These are phyloP conservation scores for Termitomyces sp. DNA, from an alignment of 1,284 basidiomycete species.

Conservation along the genomic window DNA sequence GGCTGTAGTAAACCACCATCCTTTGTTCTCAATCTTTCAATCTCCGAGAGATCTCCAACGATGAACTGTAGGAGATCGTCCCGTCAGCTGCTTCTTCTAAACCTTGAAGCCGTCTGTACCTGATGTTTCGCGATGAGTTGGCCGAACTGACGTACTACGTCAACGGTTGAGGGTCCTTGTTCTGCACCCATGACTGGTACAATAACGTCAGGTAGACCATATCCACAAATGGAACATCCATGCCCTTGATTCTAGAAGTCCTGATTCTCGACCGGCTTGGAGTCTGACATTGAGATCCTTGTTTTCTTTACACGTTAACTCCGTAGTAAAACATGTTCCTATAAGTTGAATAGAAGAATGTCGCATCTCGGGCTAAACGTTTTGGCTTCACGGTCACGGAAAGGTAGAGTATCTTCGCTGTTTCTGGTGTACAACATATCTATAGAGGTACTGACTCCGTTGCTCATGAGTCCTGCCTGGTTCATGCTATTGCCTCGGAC, in stretches of 20 bases:
- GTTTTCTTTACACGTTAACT: not conserved
- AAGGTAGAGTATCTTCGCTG: not conserved
- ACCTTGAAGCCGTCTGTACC: not conserved
- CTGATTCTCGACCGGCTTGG: not conserved
- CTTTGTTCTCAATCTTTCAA: not conserved
- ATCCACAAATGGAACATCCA: not conserved
- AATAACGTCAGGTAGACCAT: not conserved
- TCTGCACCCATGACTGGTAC: not conserved
- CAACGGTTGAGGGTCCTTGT: not conserved
- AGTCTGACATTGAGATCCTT: not conserved
- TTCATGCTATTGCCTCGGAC: conserved; percentile 1
- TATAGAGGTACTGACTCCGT: not conserved
- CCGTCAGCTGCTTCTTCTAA: not conserved
- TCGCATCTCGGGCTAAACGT: not conserved
- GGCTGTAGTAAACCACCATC: not conserved
- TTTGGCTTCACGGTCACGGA: not conserved
- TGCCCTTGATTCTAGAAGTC: not conserved
- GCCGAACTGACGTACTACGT: not conserved
- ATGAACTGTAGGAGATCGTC: not conserved
- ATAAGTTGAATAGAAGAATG: not conserved
- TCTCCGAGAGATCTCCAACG: conserved; percentile 1
- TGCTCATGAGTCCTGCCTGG: not conserved
- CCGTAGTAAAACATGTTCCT: not conserved
- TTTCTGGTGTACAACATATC: not conserved
- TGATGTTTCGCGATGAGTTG: not conserved